Evolutionary conservation across 2,329 filamentous ascomycete species (phyloP).

Genomic region (Lachnellula hyalina): DNA sequence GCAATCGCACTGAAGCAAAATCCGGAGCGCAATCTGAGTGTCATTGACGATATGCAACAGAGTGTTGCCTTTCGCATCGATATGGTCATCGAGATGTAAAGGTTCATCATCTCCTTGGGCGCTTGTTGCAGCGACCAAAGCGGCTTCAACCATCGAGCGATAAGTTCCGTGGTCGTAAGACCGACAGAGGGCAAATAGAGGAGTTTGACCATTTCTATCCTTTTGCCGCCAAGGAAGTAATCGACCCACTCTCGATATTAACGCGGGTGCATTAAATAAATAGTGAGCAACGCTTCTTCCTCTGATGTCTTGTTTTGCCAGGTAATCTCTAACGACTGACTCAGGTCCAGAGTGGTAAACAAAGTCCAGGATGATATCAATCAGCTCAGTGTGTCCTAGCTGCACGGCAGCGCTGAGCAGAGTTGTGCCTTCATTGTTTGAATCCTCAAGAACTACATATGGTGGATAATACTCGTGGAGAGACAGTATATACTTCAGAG

Average conservation of each 20-base stretch:
- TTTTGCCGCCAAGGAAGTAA: slow-evolving; percentile 83
- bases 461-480: slow-evolving; percentile 71
- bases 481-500: slow-evolving; percentile 74
- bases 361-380: slow-evolving; percentile 69
- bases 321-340: slow-evolving; percentile 58
- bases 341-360: slow-evolving; percentile 54
- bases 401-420: slow-evolving; percentile 88
- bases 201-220: slow-evolving; percentile 97
- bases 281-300: slow-evolving; percentile 94
- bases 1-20: slow-evolving; percentile 82
- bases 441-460: slow-evolving; percentile 69
- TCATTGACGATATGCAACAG: slow-evolving; percentile 94
- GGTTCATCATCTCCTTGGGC: slow-evolving; percentile 72
- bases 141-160: slow-evolving; percentile 77
- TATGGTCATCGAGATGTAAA: slow-evolving; percentile 88
- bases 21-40: slow-evolving; percentile 64
- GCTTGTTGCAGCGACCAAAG: slow-evolving; percentile 65
- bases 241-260: slow-evolving; percentile 72
- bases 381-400: slow-evolving; percentile 67
- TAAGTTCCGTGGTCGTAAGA: slow-evolving; percentile 94
- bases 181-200: slow-evolving; percentile 86
- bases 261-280: slow-evolving; percentile 79
- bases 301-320: slow-evolving; percentile 72
- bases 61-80: slow-evolving; percentile 90
- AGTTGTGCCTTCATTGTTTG: slow-evolving; percentile 85